These are phyloP conservation scores for Nakazawaea wyomingensis DNA, from an alignment of 805 yeast genomes.

Conservation along the genomic window DNA sequence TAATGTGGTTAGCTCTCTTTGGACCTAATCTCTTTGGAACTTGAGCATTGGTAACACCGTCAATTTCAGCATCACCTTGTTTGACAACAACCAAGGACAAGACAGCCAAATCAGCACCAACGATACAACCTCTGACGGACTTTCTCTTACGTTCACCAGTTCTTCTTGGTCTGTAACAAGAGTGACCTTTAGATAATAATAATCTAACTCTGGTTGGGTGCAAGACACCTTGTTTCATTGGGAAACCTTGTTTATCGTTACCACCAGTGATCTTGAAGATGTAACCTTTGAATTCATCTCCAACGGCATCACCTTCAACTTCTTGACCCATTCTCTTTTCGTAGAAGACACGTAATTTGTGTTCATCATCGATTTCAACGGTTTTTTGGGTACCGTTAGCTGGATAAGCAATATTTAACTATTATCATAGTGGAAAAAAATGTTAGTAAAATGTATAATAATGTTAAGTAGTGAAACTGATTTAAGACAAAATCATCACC, in stretches of 20 bases:
- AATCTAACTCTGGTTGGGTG: constrained; percentile 99
- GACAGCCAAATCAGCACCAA: constrained; percentile 94
- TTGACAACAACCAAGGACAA: constrained; percentile 89
- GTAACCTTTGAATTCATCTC: constrained; percentile 99
- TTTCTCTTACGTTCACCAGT: constrained; percentile 99
- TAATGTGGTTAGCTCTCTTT: constrained; percentile 99
- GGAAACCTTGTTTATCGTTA: constrained; percentile 99
- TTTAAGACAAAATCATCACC: too few species aligned
- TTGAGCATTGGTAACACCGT: constrained; percentile 90
- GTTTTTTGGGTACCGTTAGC: constrained; percentile 99
- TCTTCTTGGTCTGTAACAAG: constrained; percentile 99
- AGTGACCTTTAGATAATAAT: constrained; percentile 87
- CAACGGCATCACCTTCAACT: constrained; percentile 97
- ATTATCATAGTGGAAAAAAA: not conserved
- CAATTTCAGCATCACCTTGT: constrained; percentile 96
- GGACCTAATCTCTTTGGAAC: constrained; percentile 99
- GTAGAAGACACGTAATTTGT: constrained; percentile 96
- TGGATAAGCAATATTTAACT: constrained; percentile 99
- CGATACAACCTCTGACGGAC: constrained; percentile 99
- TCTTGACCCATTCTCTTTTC: constrained; percentile 99
- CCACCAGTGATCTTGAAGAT: constrained; percentile 98
- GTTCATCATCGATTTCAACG: constrained; percentile 98
- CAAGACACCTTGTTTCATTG: constrained; percentile 99
- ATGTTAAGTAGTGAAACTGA: too few species aligned
- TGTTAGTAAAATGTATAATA: constrained; percentile 20